Conservation (phyloP, 148 eudicot species). For the Persicaria tinctoria region DNA sequence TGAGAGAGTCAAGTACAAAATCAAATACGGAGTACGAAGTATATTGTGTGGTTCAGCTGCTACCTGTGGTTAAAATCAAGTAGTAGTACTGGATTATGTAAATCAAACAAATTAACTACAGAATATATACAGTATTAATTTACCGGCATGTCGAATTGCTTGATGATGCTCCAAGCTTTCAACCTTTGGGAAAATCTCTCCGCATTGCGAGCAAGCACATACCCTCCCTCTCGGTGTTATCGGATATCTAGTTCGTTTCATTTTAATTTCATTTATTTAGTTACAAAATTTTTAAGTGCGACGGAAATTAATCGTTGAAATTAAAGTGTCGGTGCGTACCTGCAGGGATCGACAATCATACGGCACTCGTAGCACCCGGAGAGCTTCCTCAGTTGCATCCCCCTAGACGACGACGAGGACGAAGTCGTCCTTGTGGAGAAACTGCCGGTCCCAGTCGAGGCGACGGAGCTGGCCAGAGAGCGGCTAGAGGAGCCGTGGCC, state of each 20-base stretch:
- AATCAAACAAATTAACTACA: too few relatives aligned
- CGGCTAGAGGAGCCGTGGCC: constrained; percentile 23
- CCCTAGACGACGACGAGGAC: constrained; percentile 33
- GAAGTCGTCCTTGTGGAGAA: constrained; percentile 12
- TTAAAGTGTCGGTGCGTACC: constrained; percentile 21
- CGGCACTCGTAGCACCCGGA: constrained; percentile 93
- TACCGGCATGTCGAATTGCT: constrained; percentile 88
- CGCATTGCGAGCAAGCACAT: constrained; percentile 85
- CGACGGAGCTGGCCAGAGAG: constrained; percentile 35
- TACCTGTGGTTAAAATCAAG: too few relatives aligned
- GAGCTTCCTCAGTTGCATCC: constrained; percentile 69
- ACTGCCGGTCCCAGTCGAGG: neutral
- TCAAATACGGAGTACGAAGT: too few relatives aligned
- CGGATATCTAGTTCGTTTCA: constrained; percentile 44
- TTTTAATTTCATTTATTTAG: neutral
- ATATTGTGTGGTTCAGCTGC: too few relatives aligned
- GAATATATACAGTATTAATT: too few relatives aligned
- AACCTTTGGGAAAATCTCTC: constrained; percentile 81
- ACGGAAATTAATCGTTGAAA: neutral
- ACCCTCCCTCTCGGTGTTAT: constrained; percentile 61
- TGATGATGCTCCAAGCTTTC: constrained; percentile 93
- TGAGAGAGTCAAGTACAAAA: too few relatives aligned
- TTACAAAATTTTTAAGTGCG: neutral
- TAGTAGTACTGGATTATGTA: too few relatives aligned
- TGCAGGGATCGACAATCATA: constrained; percentile 73